Conservation (phyloP, 352 stramenopile species). For the Globisporangium rhizosaccharum region DNA sequence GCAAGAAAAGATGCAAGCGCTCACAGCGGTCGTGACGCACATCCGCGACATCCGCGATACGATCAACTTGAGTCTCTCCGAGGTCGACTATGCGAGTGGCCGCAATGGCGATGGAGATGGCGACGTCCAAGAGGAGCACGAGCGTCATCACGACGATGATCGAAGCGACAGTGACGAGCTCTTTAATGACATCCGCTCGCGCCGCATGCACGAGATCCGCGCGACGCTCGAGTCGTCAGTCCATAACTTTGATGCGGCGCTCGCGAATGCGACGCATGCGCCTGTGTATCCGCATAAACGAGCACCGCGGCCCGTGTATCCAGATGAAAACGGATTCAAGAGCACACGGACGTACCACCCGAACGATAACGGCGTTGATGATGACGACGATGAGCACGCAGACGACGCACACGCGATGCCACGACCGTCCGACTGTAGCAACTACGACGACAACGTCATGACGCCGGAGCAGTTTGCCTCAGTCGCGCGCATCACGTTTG, state of each 20-base stretch:
- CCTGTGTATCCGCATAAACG: neutral
- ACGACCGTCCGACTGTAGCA: constrained; percentile 5
- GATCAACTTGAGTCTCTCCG: constrained; percentile 58
- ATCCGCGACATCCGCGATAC: constrained; percentile 64
- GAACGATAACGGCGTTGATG: neutral
- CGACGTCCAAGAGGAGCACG: constrained; percentile 13
- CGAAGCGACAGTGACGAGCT: constrained; percentile 21
- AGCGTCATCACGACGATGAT: constrained; percentile 14
- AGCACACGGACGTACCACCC: neutral
- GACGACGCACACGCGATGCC: neutral
- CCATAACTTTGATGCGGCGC: constrained; percentile 37
- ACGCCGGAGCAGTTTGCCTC: constrained; percentile 49
- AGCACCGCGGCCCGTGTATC: neutral
- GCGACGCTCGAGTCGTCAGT: constrained; percentile 43
- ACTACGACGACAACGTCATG: constrained; percentile 24
- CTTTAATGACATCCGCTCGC: constrained; percentile 50
- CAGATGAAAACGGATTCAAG: constrained; percentile 4
- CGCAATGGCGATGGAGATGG: constrained; percentile 40
- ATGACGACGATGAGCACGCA: neutral
- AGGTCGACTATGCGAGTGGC: constrained; percentile 37
- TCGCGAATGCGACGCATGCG: constrained; percentile 36
- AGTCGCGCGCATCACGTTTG: constrained; percentile 58
- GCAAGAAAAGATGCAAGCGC: constrained; percentile 34
- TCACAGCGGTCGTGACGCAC: constrained; percentile 50
- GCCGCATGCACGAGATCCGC: constrained; percentile 43